Evolutionary conservation across 1,284 basidiomycete genomes (phyloP).

Genomic region (Cutaneotrichosporon mucoides): DNA sequence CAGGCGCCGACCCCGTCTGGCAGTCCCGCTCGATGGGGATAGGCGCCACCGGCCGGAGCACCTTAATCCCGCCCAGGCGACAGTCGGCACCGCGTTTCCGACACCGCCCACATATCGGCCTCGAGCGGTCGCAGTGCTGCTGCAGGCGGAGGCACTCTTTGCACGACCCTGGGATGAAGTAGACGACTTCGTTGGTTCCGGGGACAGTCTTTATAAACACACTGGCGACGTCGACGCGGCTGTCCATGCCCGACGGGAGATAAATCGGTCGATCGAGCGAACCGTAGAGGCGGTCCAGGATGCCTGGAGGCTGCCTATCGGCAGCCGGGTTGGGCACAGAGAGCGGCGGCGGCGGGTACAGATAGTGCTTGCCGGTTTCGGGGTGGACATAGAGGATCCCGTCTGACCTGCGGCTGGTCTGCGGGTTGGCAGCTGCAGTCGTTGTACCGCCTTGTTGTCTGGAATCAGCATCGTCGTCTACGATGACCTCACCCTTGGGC

Average conservation of each 20-base stretch:
- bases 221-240: slow-evolving; percentile 25
- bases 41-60: not conserved
- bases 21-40: too few species aligned
- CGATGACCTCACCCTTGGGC: too few species aligned
- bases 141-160: slow-evolving; percentile 23
- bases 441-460: too few species aligned
- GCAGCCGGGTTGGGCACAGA: slow-evolving; percentile 53
- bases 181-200: slow-evolving; percentile 15
- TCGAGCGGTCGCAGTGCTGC: slow-evolving; percentile 31
- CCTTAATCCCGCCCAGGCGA: slow-evolving; percentile 20
- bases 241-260: slow-evolving; percentile 34
- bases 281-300: slow-evolving; percentile 1
- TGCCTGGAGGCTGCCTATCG: not conserved
- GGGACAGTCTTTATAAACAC: slow-evolving; percentile 31
- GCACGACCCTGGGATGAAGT: slow-evolving; percentile 36
- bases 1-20: too few species aligned
- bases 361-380: too few species aligned
- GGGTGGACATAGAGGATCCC: too few species aligned
- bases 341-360: too few species aligned
- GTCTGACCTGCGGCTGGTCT: too few species aligned
- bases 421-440: too few species aligned
- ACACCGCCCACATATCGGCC: slow-evolving; percentile 34
- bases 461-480: too few species aligned
- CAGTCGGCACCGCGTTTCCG: slow-evolving; percentile 16
- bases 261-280: slow-evolving; percentile 30